Evolutionary conservation across 2,329 filamentous ascomycete genomes (phyloP).

Genomic region (Penicillium sp.): DNA sequence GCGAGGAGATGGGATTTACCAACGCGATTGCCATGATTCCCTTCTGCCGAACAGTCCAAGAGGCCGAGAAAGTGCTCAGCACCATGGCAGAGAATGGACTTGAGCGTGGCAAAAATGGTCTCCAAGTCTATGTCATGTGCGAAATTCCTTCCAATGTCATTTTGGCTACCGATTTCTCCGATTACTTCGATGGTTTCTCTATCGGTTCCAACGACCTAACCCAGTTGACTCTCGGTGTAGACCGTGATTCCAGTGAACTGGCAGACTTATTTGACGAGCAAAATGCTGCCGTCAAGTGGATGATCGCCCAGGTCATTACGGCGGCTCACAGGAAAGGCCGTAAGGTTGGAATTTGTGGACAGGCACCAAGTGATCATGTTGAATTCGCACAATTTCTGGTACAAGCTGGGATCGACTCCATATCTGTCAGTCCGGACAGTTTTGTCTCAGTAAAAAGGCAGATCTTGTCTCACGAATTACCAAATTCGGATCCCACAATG

Average conservation of each 20-base stretch:
- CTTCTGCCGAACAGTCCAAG: slow-evolving; percentile 41
- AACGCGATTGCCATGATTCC: slow-evolving; percentile 45
- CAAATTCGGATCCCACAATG: no score
- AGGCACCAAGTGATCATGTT: slow-evolving; percentile 46
- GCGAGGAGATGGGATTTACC: slow-evolving; percentile 41
- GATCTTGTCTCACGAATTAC: not conserved
- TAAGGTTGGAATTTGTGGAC: slow-evolving; percentile 45
- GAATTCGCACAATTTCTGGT: slow-evolving; percentile 43
- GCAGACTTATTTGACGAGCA: slow-evolving; percentile 44
- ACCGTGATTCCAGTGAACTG: slow-evolving; percentile 43
- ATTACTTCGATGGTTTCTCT: slow-evolving; percentile 47
- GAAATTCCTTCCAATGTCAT: slow-evolving; percentile 48
- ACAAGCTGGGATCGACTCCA: slow-evolving; percentile 40
- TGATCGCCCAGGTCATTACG: slow-evolving; percentile 39
- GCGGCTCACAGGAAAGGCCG: slow-evolving; percentile 33
- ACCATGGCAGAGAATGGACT: slow-evolving; percentile 45
- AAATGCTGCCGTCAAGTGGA: slow-evolving; percentile 45
- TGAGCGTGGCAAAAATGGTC: slow-evolving; percentile 37
- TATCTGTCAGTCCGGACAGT: slow-evolving; percentile 46
- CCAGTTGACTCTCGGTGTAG: slow-evolving; percentile 44
- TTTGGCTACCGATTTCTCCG: slow-evolving; percentile 37
- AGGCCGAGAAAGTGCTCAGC: slow-evolving; percentile 39
- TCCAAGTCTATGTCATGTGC: slow-evolving; percentile 47
- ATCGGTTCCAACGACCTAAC: slow-evolving; percentile 48
- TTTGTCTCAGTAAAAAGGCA: slow-evolving; percentile 39